Evolutionary conservation across 768 basidiomycete genomes (phyloP).

Genomic region (Boletus pseudo-olivaceus): DNA sequence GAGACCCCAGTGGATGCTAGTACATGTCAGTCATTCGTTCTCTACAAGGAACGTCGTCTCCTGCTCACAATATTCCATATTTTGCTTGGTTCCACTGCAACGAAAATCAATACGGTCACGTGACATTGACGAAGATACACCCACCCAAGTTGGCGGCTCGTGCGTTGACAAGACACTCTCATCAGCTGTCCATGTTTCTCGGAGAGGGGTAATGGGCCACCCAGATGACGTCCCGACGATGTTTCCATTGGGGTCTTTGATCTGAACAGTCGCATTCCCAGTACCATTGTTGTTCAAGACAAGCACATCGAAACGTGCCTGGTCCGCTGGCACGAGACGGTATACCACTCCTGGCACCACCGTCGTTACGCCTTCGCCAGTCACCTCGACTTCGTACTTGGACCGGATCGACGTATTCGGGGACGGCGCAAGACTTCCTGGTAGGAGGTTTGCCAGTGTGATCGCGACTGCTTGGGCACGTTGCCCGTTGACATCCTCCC

Average conservation of each 20-base stretch:
- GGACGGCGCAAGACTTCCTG: slow-evolving; percentile 27
- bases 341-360: slow-evolving; percentile 38
- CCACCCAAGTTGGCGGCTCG: slow-evolving; percentile 55
- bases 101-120: background rate
- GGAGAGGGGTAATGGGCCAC: slow-evolving; percentile 38
- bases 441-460: slow-evolving; percentile 49
- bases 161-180: slow-evolving; percentile 38
- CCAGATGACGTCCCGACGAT: slow-evolving; percentile 34
- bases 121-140: slow-evolving; percentile 3
- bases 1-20: slow-evolving; percentile 50
- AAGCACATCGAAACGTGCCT: slow-evolving; percentile 46
- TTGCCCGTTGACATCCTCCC: slow-evolving; percentile 37
- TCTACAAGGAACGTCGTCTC: background rate
- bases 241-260: slow-evolving; percentile 35
- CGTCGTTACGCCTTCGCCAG: slow-evolving; percentile 40
- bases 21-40: background rate
- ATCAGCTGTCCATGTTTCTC: slow-evolving; percentile 40
- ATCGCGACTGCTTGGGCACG: slow-evolving; percentile 49
- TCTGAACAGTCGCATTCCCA: slow-evolving; percentile 29
- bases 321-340: slow-evolving; percentile 50
- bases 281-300: slow-evolving; percentile 34
- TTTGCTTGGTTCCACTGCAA: slow-evolving; percentile 49
- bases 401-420: slow-evolving; percentile 32
- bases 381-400: slow-evolving; percentile 35
- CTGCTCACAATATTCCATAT: slow-evolving; percentile 47